These are phyloP conservation scores for Cubamyces sp. DNA, from an alignment of 768 basidiomycete species.

Conservation along the genomic window DNA sequence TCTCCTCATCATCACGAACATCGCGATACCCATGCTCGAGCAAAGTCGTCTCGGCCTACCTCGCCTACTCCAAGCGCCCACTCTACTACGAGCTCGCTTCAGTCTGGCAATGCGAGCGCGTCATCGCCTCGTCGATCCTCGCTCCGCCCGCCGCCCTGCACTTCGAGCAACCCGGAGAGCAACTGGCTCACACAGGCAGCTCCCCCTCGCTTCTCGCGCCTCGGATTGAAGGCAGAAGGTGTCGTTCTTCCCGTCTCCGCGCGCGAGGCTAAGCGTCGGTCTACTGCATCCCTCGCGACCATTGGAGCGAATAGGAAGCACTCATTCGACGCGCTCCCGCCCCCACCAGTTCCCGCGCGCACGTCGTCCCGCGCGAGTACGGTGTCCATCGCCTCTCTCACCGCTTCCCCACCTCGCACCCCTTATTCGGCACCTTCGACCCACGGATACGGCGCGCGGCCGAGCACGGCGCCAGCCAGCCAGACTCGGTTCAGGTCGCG, in stretches of 20 bases:
- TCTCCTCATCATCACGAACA: no score
- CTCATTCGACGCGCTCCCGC: conserved; percentile 10
- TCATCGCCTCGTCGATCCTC: not conserved
- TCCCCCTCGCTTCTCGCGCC: conserved; percentile 34
- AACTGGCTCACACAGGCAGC: conserved; percentile 33
- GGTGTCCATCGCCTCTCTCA: not conserved
- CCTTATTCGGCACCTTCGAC: not conserved
- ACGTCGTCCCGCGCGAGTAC: conserved; percentile 7
- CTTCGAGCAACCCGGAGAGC: conserved; percentile 29
- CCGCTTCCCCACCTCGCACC: not conserved
- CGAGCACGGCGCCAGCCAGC: not conserved
- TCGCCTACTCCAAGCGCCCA: conserved; percentile 13
- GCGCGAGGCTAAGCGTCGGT: conserved; percentile 27
- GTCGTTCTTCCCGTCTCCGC: conserved; percentile 34
- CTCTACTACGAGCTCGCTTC: conserved; percentile 9
- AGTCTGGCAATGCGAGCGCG: not conserved
- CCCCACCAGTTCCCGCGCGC: not conserved
- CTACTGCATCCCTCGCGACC: conserved; percentile 15
- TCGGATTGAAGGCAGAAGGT: conserved; percentile 31
- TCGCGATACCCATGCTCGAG: not conserved
- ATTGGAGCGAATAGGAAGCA: not conserved
- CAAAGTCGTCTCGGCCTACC: conserved; percentile 4
- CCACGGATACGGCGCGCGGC: not conserved
- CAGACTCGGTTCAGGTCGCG: conserved; percentile 11
- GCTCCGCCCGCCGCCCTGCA: conserved; percentile 14